These are phyloP conservation scores for Rhytidhysteron rufulum DNA, from an alignment of 2,329 filamentous ascomycete species.

Conservation along the genomic window DNA sequence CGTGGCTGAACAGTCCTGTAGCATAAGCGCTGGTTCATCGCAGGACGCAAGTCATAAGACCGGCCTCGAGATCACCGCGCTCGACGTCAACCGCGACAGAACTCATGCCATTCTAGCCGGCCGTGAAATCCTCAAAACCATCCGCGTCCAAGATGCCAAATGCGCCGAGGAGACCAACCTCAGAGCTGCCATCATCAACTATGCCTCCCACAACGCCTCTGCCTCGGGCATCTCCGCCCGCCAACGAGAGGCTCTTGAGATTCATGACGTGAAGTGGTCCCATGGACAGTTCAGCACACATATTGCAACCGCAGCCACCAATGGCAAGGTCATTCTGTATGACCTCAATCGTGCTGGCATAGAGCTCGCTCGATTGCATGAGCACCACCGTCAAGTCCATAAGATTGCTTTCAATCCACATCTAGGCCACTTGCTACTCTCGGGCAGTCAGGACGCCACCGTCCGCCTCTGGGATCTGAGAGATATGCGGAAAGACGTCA, in stretches of 20 bases:
- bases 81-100: constrained; percentile 60
- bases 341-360: constrained; percentile 59
- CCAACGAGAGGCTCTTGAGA: constrained; percentile 57
- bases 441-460: constrained; percentile 62
- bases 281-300: constrained; percentile 57
- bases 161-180: constrained; percentile 63
- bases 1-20: constrained; percentile 15
- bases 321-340: constrained; percentile 63
- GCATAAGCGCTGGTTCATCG: constrained; percentile 45
- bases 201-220: constrained; percentile 49
- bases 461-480: constrained; percentile 64
- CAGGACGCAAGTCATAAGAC: constrained; percentile 60
- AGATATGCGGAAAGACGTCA: constrained; percentile 48
- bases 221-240: constrained; percentile 43
- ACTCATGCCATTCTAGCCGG: constrained; percentile 64
- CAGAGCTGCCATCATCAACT: constrained; percentile 57
- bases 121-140: constrained; percentile 63
- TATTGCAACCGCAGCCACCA: constrained; percentile 61
- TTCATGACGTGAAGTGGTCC: constrained; percentile 66
- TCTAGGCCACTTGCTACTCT: constrained; percentile 57
- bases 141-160: constrained; percentile 54
- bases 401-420: constrained; percentile 63
- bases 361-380: constrained; percentile 60
- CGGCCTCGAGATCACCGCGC: constrained; percentile 59
- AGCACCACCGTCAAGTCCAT: constrained; percentile 64